phyloP scores from a whole-genome alignment of 2,329 filamentous ascomycete genomes.

The Neobulgaria alba region DNA sequence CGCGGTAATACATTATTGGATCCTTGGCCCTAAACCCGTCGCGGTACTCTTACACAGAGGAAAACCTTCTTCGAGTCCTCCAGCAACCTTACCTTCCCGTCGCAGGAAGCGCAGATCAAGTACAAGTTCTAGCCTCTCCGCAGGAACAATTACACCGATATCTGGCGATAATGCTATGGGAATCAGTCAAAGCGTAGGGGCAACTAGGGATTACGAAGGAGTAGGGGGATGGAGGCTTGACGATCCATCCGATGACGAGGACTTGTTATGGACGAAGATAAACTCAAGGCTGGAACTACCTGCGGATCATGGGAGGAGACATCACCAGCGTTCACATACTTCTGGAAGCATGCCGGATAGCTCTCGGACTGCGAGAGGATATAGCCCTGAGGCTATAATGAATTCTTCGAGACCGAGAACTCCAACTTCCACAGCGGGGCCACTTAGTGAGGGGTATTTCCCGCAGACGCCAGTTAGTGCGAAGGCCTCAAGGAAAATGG shows the following conservation, averaged over 20 bases:
- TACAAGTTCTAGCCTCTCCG: slow-evolving; percentile 30
- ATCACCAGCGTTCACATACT: slow-evolving; percentile 36
- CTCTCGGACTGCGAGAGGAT: slow-evolving; percentile 16
- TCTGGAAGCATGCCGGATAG: slow-evolving; percentile 16
- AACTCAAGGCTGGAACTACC: slow-evolving; percentile 44
- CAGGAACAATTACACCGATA: slow-evolving; percentile 17
- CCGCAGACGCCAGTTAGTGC: slow-evolving; percentile 9
- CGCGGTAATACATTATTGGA: slow-evolving; percentile 46
- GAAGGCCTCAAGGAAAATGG: slow-evolving; percentile 12
- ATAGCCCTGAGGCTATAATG: slow-evolving; percentile 28
- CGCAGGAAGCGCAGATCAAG: slow-evolving; percentile 22
- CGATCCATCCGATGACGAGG: slow-evolving; percentile 31
- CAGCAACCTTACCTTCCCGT: slow-evolving; percentile 3
- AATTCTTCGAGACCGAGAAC: slow-evolving; percentile 43
- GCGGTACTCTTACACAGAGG: neutral
- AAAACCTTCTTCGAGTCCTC: neutral
- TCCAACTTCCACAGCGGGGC: slow-evolving; percentile 29
- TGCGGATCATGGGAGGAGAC: slow-evolving; percentile 33
- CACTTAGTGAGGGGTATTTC: slow-evolving; percentile 17
- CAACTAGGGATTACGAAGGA: slow-evolving; percentile 50
- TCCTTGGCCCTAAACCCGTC: slow-evolving; percentile 29
- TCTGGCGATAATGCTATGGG: slow-evolving; percentile 29
- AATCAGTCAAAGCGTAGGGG: slow-evolving; percentile 39
- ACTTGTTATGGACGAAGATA: slow-evolving; percentile 39
- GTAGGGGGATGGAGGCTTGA: slow-evolving; percentile 48